A percentile compares a stretch with the other conserved stretches of the same genome.
phyloP scores from a whole-genome alignment of 208 protist genomes.

The Trypanosoma theileri region DNA sequence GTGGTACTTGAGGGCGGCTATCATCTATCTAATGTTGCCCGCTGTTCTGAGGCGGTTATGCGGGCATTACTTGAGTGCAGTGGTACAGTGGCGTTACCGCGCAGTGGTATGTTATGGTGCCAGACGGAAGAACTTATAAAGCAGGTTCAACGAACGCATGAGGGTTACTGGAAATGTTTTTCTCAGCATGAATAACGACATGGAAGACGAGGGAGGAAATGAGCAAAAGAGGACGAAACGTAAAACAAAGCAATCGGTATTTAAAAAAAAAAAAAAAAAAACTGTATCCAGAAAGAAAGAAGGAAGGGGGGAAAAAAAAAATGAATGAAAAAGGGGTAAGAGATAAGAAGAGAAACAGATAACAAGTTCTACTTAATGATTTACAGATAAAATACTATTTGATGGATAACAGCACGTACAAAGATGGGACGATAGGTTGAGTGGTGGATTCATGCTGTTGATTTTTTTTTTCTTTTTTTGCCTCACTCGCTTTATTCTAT shows the following conservation, averaged over 20 bases:
- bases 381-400: no score
- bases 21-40: constrained; percentile 78
- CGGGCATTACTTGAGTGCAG: constrained; percentile 65
- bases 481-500: no score
- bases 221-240: not conserved
- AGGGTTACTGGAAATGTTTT: constrained; percentile 39
- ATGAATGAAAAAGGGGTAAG: not conserved
- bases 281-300: not conserved
- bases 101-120: constrained; percentile 54
- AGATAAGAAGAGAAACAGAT: not conserved
- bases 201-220: not conserved
- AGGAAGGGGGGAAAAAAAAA: not conserved
- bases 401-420: no score
- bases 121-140: constrained; percentile 44
- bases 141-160: constrained; percentile 36
- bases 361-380: no score
- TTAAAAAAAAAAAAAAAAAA: not conserved
- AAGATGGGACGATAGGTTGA: no score
- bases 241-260: not conserved
- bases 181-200: not conserved
- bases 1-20: constrained; percentile 92
- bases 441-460: no score
- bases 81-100: constrained; percentile 32
- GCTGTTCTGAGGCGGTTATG: constrained; percentile 79
- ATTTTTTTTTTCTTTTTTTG: no score